Conservation (phyloP, 768 basidiomycete species). For the Fibroporia radiculosa region DNA sequence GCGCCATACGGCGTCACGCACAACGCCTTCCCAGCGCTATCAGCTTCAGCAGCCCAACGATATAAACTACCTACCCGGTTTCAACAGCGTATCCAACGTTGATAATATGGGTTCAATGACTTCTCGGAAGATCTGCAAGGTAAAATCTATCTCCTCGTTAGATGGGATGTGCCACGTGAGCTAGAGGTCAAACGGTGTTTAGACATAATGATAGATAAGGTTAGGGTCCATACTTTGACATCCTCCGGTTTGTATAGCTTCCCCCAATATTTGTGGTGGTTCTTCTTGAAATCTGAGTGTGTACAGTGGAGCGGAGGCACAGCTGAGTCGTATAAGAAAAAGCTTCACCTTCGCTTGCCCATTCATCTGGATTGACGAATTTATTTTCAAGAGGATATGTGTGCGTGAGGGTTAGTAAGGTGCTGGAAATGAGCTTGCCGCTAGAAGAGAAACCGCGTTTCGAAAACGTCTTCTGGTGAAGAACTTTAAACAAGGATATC, state of each 20-base stretch:
- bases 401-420: constrained; percentile 67
- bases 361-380: constrained; percentile 73
- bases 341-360: constrained; percentile 60
- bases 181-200: constrained; percentile 24
- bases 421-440: constrained; percentile 67
- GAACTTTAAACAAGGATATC: constrained; percentile 48
- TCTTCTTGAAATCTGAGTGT: constrained; percentile 58
- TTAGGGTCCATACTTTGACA: constrained; percentile 45
- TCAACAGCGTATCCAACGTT: constrained; percentile 49
- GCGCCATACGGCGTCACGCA: constrained; percentile 60
- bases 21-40: constrained; percentile 25
- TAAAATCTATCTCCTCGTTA: constrained; percentile 65
- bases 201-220: neutral
- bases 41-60: constrained; percentile 1
- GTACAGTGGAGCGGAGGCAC: no score
- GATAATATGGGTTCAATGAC: constrained; percentile 57
- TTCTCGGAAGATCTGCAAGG: constrained; percentile 58
- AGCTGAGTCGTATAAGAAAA: constrained; percentile 1
- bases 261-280: constrained; percentile 76
- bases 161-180: constrained; percentile 75
- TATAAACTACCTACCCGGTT: constrained; percentile 32
- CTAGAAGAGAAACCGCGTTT: constrained; percentile 81
- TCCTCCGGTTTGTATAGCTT: constrained; percentile 65
- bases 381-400: constrained; percentile 77
- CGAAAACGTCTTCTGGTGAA: constrained; percentile 65